Base-by-base conservation (phyloP, 2,329 filamentous ascomycete species). In the Sporothrix luriei region DNA sequence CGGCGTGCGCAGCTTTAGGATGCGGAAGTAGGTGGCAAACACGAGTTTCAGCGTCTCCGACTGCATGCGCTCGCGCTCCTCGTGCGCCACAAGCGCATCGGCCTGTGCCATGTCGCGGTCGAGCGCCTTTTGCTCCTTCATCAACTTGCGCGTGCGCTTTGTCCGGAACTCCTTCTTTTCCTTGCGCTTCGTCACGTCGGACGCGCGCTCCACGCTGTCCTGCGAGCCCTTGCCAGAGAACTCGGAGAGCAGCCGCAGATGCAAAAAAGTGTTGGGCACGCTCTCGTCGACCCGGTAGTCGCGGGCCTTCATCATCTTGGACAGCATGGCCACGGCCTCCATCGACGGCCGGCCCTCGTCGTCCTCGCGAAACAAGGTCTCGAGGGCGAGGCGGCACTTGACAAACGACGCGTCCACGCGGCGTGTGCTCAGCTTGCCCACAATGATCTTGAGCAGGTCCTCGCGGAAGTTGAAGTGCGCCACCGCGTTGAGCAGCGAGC, bases 381-480 rank as follows among this genome's bases (percentile, higher is more conserved):
- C 91, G 52, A 99, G 83, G 0, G 94, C 90, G 72, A 91, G 84
- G 13, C 90, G 84, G 74, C 92, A 96, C 78, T 92, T 94, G 72
- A 86, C 79, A 73, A 93, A 95, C 72, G 96, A 90, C 2, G 84
- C 84, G 76, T 96, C 92, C 0, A 92, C 81, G 68, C 85, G 86
- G 74, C 88, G 87, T 70, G 84, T 86, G 76, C 92, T 93, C 48
- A 99, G 84, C 78, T 95, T 95, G 74, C 89, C 88, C 26, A 97
- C 89, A 16, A 99, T 78, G 70, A 98, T 94, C 79, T 92, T 93
- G 72, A 99, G 82, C 68, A 99, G 83, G 68, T 99, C 94, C 64
- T 85, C 86, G 52, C 95, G 90, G 79, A 97, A 97, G 83, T 99
- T 99, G 87, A 99, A 99, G 81, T 99, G 96, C 3, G 95, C 92